phyloP scores from a whole-genome alignment of 768 basidiomycete species.

The Lactifluus volemus region DNA sequence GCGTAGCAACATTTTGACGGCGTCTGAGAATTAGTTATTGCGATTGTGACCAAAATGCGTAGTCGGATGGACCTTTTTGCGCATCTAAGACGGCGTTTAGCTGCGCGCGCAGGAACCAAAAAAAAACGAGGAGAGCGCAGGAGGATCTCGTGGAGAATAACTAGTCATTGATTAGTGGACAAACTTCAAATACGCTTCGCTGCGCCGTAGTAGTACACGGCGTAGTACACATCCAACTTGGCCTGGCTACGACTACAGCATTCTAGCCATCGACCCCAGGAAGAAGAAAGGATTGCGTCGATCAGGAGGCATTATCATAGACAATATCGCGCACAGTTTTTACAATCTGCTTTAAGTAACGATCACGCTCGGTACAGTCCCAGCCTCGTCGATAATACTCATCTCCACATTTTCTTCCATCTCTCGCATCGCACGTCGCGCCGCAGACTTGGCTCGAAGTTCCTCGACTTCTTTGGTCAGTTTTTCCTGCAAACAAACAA shows the following conservation, averaged over 20 bases:
- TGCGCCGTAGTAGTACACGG: too few species aligned
- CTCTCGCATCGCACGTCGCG: conserved; percentile 25
- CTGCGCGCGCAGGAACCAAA: conserved; percentile 8
- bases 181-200: too few species aligned
- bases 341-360: not conserved
- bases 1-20: not conserved
- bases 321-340: not conserved
- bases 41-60: too few species aligned
- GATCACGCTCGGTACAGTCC: not conserved
- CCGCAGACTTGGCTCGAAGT: conserved; percentile 41
- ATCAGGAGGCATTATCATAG: not conserved
- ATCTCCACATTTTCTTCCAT: conserved; percentile 7
- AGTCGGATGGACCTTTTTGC: too few species aligned
- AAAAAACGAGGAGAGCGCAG: too few species aligned
- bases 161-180: too few species aligned
- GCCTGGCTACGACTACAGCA: too few species aligned
- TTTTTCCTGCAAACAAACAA: conserved; percentile 35
- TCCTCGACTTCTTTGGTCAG: conserved; percentile 50
- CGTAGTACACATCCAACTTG: too few species aligned
- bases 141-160: too few species aligned
- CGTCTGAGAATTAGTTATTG: too few species aligned
- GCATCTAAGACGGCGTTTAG: too few species aligned
- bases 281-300: not conserved
- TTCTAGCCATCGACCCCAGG: too few species aligned
- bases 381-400: conserved; percentile 4